These are phyloP conservation scores for Chlamydomonas incerta DNA, from an alignment of 139 green algal species.

Conservation along the genomic window DNA sequence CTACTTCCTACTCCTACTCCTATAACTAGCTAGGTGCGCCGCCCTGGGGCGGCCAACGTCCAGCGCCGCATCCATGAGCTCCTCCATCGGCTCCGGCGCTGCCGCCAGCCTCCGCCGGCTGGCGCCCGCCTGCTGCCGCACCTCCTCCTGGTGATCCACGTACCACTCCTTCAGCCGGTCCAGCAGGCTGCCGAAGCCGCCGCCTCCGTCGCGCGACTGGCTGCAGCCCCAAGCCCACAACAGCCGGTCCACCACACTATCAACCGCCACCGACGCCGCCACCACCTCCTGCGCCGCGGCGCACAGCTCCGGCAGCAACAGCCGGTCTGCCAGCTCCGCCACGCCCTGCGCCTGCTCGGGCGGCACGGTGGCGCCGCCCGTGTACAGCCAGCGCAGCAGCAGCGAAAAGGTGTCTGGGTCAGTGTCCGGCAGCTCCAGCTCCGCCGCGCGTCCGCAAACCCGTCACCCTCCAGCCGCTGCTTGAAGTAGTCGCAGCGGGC, in stretches of 20 bases:
- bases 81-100: too few relatives aligned
- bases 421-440: background rate
- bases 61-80: too few relatives aligned
- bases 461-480: background rate
- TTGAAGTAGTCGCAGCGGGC: background rate
- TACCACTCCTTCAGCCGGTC: background rate
- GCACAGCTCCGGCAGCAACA: conserved; percentile 3
- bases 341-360: background rate
- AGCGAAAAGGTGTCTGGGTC: background rate
- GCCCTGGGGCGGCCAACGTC: too few relatives aligned
- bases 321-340: background rate
- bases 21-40: too few relatives aligned
- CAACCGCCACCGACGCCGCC: background rate
- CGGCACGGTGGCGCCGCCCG: background rate
- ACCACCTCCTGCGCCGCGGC: background rate
- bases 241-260: background rate
- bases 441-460: background rate
- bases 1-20: too few relatives aligned
- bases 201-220: too few relatives aligned
- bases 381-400: background rate
- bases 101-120: too few relatives aligned
- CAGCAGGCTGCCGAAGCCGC: background rate
- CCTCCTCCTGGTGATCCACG: background rate
- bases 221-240: background rate
- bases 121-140: too few relatives aligned